Evolutionary conservation across 139 green algal species (phyloP).

Genomic region (Chlamydomonas sp.): DNA sequence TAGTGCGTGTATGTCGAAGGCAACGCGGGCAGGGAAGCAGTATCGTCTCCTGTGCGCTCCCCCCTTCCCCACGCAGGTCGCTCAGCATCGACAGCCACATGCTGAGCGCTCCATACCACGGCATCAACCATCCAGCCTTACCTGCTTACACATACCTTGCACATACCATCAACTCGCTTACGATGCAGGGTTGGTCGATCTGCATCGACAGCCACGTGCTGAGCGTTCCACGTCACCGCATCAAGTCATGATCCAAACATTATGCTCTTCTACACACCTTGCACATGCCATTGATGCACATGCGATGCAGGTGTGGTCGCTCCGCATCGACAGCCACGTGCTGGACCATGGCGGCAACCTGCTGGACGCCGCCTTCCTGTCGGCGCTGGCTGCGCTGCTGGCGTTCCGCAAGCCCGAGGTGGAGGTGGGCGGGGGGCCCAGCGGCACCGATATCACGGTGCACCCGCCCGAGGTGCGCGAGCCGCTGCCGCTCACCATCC

Average conservation of each 20-base stretch:
- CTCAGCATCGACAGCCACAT: no score
- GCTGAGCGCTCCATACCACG: no score
- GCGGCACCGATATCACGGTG: constrained; percentile 46
- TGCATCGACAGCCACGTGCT: constrained; percentile 83
- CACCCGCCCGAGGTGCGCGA: constrained; percentile 72
- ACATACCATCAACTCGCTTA: no score
- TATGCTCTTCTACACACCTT: neutral
- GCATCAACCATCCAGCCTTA: no score
- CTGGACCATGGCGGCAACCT: constrained; percentile 88
- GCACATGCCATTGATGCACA: no score
- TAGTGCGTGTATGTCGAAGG: no score
- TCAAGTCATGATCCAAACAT: no score
- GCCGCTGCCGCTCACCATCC: constrained; percentile 86
- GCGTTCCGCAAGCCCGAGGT: constrained; percentile 71
- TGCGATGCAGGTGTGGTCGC: constrained; percentile 77
- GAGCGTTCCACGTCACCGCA: no score
- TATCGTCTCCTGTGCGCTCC: no score
- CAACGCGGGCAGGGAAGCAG: no score
- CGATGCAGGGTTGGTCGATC: constrained; percentile 79
- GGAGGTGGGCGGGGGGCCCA: constrained; percentile 3
- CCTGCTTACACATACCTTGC: no score
- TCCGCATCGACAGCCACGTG: constrained; percentile 82
- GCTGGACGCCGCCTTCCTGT: constrained; percentile 77
- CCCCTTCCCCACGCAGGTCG: no score
- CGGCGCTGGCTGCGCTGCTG: constrained; percentile 81